These are phyloP conservation scores for Cucumis melo DNA, from an alignment of 306 rosid species.

Conservation along the genomic window DNA sequence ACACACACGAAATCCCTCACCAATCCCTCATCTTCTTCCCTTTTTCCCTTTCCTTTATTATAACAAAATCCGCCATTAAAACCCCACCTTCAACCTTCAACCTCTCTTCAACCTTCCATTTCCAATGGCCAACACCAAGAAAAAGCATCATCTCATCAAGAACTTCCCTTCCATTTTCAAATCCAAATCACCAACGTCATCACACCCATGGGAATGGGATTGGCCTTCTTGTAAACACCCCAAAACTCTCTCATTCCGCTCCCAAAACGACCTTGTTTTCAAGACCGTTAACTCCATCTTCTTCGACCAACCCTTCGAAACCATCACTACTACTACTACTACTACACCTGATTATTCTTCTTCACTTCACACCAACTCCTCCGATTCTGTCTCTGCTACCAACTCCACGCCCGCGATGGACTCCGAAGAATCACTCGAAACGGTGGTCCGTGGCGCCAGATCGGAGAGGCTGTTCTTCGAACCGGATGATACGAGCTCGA, in stretches of 20 bases:
- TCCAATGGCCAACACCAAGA: conserved; percentile 23
- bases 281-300: conserved; percentile 61
- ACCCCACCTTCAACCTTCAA: background rate
- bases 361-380: conserved; percentile 54
- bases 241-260: conserved; percentile 55
- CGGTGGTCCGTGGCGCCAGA: conserved; percentile 2
- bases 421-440: conserved; percentile 23
- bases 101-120: too few relatives aligned
- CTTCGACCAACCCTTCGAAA: conserved; percentile 11
- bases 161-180: conserved; percentile 35
- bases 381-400: conserved; percentile 22
- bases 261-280: conserved; percentile 30
- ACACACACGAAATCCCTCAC: conserved; percentile 29
- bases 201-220: conserved; percentile 45
- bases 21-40: conserved; percentile 10
- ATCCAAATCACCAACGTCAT: background rate
- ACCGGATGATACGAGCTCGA: conserved; percentile 48
- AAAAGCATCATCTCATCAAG: background rate
- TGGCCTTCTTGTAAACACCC: conserved; percentile 41
- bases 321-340: background rate
- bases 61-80: background rate
- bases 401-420: conserved; percentile 29
- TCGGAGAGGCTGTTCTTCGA: conserved; percentile 76
- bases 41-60: conserved; percentile 7
- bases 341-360: conserved; percentile 29